Base-by-base conservation (phyloP, 2,329 filamentous ascomycete species). In the Xylariales sp. region DNA sequence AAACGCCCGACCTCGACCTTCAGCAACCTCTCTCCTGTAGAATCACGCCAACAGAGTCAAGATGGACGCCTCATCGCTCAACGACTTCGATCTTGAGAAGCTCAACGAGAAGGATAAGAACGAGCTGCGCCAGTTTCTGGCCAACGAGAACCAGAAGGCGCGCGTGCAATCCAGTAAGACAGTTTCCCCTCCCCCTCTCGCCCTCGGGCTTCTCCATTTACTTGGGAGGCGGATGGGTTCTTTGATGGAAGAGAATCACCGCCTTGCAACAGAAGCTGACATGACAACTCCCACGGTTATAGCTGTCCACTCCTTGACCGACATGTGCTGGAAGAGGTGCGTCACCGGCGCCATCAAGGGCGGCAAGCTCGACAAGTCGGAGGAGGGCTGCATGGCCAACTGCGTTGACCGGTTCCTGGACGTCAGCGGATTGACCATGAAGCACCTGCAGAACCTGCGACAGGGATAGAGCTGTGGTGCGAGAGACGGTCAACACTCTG, bases 251-350 rank as follows among this genome's bases (percentile, higher is more conserved):
- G n/a, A n/a, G n/a, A n/a, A 17, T 23, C 23, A 21, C 7, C 29
- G 13, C 13, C 15, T 13, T 16, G 23, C 32, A 25, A 28, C 10
- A 21, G 5, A 29, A 18, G 20, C 30, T 29, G 12, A 35, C 25
- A 25, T 25, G 23, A 25, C n/a, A 25, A 25, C 7, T 29, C 19
- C 11, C 16, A 4, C 29, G 21, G 23, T 21, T 43, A 21, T 40
- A 79, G 74, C 71, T 57, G 72, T 74, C 11, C 74, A 78, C 55
- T 63, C 57, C 45, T 55, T 80, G 37, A 78, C 72, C 29, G 85
- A 93, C 54, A 78, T 85, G 43, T 98, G 93, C 77, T 98, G 90
- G 82, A 88, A 83, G 59, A 97, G 96, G 70, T 98, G 93, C 72
- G 73, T 96, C 44, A 84, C 85, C 7, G 72, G 80, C 38, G 74